Conservation (phyloP, 305 asterid species). For the Fraxinus floribunda region DNA sequence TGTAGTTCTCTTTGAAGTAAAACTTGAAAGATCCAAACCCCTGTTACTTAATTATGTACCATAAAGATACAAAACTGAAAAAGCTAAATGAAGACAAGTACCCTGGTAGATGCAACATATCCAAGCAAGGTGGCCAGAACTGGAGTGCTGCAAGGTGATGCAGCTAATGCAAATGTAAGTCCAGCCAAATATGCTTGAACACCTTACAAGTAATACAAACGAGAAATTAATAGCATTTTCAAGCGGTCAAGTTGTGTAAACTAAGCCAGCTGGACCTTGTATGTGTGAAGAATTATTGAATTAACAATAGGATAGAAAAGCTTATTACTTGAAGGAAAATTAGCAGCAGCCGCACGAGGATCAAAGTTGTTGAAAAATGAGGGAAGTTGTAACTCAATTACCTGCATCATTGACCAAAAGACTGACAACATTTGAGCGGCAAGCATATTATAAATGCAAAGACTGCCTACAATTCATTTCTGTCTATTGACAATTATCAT, state of each 20-base stretch:
- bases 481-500: background rate
- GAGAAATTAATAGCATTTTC: slow-evolving; percentile 7
- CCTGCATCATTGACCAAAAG: slow-evolving; percentile 43
- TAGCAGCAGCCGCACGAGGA: slow-evolving; percentile 93
- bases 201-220: slow-evolving; percentile 41
- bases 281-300: background rate
- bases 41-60: background rate
- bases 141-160: slow-evolving; percentile 98
- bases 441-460: background rate
- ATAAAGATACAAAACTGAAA: background rate
- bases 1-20: background rate
- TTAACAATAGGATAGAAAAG: slow-evolving; percentile 8
- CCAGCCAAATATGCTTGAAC: slow-evolving; percentile 97
- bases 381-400: slow-evolving; percentile 84
- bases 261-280: background rate
- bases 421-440: background rate
- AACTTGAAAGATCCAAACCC: background rate
- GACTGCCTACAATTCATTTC: background rate
- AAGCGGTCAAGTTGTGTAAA: background rate
- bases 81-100: slow-evolving; percentile 28
- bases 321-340: slow-evolving; percentile 75
- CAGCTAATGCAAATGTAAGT: slow-evolving; percentile 96
- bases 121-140: slow-evolving; percentile 91
- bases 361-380: slow-evolving; percentile 87
- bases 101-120: slow-evolving; percentile 90